Base-by-base conservation (phyloP, 2,329 filamentous ascomycete genomes). In the Curvularia sp. region DNA sequence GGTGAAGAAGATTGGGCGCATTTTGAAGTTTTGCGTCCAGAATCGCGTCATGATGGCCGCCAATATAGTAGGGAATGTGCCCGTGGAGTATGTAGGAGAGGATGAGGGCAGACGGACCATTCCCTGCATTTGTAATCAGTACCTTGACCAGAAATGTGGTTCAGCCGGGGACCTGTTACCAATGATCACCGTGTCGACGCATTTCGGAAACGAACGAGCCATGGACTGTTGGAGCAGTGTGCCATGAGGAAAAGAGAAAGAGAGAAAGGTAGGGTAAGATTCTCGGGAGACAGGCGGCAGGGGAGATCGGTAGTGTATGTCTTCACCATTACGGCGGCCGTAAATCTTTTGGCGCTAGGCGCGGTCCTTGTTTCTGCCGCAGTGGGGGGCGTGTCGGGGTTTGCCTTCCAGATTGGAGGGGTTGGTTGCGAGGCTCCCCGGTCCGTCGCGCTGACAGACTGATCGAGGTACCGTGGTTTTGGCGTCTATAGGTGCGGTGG, bases 81-180 rank as follows among this genome's bases (percentile, higher is more conserved):
- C 86, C 86, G 73, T 88, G 85, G 28, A 88, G 81, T 43, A 88
- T 86, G 71, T 85, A 88, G 46, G 85, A 87, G 35, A 88, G 79
- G 64, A 87, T 84, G 75, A 88, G 80, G 51, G 86, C 84, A 50
- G 86, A 85, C 46, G 86, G 86, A 55, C 86, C 86, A 70, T 86
- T 87, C 68, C 86, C 86, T 87, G 63, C 24, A 58, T 58, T 51
- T 68, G 68, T 67, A 64, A 67, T 75, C 60, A 76, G 70, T 66
- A 26, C 20, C 42, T 49, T 33, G 31, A 15, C 26, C 41, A 41
- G 26, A 13, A 33, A 33, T 31, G 24, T 22, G 38, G 26, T n/a
- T 15, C 39, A 39, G 47, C 26, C 47, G 13, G n/a, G 33, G 18
- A 26, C 12, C 12, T 2, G 61, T 22, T 61, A 77, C 76, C 76